Evolutionary conservation across 2,329 filamentous ascomycete species (phyloP), one percentile per base, ranked within the genome.

Genomic region (Aspergillus oerlinghausenensis): DNA sequence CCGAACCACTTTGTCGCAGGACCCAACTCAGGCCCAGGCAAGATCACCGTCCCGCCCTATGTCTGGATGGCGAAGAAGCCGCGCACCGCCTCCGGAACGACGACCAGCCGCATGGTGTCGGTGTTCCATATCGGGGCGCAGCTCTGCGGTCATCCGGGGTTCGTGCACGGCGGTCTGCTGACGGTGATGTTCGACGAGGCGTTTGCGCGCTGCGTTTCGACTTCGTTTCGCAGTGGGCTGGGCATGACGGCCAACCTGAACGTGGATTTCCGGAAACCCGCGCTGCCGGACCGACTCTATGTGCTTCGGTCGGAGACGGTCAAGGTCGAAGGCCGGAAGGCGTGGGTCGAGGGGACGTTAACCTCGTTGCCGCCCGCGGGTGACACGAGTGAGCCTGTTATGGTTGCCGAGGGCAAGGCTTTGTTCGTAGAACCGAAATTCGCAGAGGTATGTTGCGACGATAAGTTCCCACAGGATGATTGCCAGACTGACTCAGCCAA

Each of bases 1-100:
- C 76, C 78, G 1, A 84, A 88, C 67, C 95, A 88, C 73, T 80
- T 97, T 55, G 96, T 92, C 0, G 90, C 83, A 25, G 89, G 90
- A 4, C 88, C 88, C 23, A 79, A 97, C 17, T 70, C 87, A 38
- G 92, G 91, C 0, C 80, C 85, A 0, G 85, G 85, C 25, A 88
- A 85, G 71, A 83, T 97, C 60, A 83, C 84, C 1, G 87, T 95
- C 0, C 90, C 92, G 3, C 91, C 92, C 1, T 82, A 92, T 40
- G 67, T 72, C 61, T 73, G 67, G 65, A 62, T 63, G 7, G 62
- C 67, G 0, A 62, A 57, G 1, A 23, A 52, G 9, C 57, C 58
- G 35, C 21, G 21, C 28, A 51, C n/a, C 10, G 7, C 38, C n/a
- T 17, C 25, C 56, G 35, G 5, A 50, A 9, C 5, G 51, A 35